Base-by-base conservation (phyloP, 2,329 filamentous ascomycete species). In the Verticillium nonalfalfae region DNA sequence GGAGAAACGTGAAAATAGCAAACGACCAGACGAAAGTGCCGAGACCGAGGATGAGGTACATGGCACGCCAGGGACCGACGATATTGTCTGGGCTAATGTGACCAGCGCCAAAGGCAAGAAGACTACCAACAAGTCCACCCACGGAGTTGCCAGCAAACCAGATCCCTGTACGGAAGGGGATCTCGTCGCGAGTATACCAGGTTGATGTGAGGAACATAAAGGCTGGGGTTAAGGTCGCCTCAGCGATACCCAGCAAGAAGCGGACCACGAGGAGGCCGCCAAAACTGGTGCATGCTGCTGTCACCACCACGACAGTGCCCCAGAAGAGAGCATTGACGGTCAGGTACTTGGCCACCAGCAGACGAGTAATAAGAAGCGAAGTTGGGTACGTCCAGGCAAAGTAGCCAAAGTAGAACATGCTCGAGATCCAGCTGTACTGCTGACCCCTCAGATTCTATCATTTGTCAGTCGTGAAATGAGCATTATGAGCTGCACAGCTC, bases 151-250 rank as follows among this genome's bases (percentile, higher is more conserved):
- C 80, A 0, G 79, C 73, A 62, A 84, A 85, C 83, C 83, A 86
- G 31, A 85, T 76, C 4, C 81, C 82, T 0, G 81, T 82, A 3
- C 83, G 75, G 4, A 73, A 73, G 1, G 83, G 82, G 64, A 84
- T 82, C 68, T 85, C 82, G 59, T 83, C 80, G 38, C 82, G 80
- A 0, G 80, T 83, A 65, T 84, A 85, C 81, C 80, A 85, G 4
- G 80, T 82, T 1, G 78, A 78, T 0, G 81, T 84, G 60, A 85
- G 75, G 66, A 83, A 80, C 74, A 85, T 82, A 65, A 85, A 81
- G 0, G 77, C 79, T 0, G 84, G 84, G 0, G 78, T 80, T 57
- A 85, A 78, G 4, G 78, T 80, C 1, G 83, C 82, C 68, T 86
- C 84, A 0, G 79, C 79, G 13, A 81, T 75, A 5, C 84, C 84